Conservation (phyloP, 2,329 filamentous ascomycete species). For the Pseudogymnoascus destructans region DNA sequence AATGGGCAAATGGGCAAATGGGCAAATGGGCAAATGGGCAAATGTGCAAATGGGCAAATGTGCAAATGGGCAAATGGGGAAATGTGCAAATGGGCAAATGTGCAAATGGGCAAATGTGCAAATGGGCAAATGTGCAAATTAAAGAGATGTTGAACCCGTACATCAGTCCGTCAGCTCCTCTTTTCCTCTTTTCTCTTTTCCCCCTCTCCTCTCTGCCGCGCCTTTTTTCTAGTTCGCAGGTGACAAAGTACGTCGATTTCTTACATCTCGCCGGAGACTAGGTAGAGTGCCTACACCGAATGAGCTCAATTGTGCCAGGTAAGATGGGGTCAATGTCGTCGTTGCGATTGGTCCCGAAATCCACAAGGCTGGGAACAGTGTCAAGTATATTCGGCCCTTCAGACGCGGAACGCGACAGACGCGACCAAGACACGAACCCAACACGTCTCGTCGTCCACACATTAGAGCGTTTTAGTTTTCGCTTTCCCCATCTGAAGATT, state of each 20-base stretch:
- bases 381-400: slow-evolving; percentile 7
- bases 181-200: neutral
- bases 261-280: slow-evolving; percentile 1
- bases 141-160: neutral
- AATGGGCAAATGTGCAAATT: neutral
- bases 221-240: neutral
- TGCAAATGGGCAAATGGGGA: neutral
- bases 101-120: too few relatives aligned
- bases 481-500: too few relatives aligned
- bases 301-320: neutral
- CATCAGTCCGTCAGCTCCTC: slow-evolving; percentile 3
- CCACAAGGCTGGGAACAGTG: slow-evolving; percentile 7
- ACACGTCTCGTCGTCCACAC: slow-evolving; percentile 2
- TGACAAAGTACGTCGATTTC: slow-evolving; percentile 2
- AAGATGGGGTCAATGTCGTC: neutral
- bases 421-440: slow-evolving; percentile 7
- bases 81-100: too few relatives aligned
- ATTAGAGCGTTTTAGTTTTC: too few relatives aligned
- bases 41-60: neutral
- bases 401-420: slow-evolving; percentile 8
- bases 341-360: neutral
- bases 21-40: neutral
- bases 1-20: neutral
- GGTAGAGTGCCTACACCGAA: slow-evolving; percentile 4
- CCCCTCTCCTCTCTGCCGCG: neutral